phyloP scores from a whole-genome alignment of 1,284 basidiomycete species.

The Melampsora americana region DNA sequence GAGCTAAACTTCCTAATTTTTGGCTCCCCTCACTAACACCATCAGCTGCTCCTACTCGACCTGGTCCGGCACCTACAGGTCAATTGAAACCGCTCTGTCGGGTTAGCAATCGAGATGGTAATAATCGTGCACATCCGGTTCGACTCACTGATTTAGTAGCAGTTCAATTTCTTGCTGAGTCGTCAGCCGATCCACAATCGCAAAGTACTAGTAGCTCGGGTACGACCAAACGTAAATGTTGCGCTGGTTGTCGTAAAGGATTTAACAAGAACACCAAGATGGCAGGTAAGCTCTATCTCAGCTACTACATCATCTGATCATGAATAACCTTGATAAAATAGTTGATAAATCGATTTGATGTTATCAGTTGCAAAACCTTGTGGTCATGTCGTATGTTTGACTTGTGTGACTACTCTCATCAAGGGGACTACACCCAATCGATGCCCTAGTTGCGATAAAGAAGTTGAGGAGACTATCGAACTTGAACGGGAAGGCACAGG shows the following conservation, averaged over 20 bases:
- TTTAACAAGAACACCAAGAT: conserved; percentile 34
- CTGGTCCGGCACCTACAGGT: conserved; percentile 5
- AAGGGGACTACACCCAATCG: conserved; percentile 13
- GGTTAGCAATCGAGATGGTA: conserved; percentile 25
- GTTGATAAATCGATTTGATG: not conserved
- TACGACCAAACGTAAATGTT: conserved; percentile 18
- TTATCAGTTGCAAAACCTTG: conserved; percentile 26
- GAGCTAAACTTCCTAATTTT: conserved; percentile 40
- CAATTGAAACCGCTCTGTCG: conserved; percentile 27
- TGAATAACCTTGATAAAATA: not conserved
- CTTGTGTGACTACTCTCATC: conserved; percentile 38
- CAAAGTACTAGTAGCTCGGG: not conserved
- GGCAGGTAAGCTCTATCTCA: conserved; percentile 4
- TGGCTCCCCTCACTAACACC: conserved; percentile 42
- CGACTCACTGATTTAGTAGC: conserved; percentile 24
- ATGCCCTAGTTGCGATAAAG: conserved; percentile 40
- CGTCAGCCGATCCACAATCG: conserved; percentile 8
- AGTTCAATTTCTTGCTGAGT: conserved; percentile 17
- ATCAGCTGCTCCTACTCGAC: conserved; percentile 17
- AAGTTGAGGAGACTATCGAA: conserved; percentile 20
- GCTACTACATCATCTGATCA: not conserved
- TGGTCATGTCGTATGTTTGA: conserved; percentile 40
- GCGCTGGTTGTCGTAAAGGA: conserved; percentile 35
- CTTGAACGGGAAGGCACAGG: conserved; percentile 40
- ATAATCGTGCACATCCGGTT: conserved; percentile 40